Percentiles rank a stretch among this genome's conserved stretches.
Conservation (phyloP, 495 filamentous ascomycete species). For the Pyrenula aspistea region DNA sequence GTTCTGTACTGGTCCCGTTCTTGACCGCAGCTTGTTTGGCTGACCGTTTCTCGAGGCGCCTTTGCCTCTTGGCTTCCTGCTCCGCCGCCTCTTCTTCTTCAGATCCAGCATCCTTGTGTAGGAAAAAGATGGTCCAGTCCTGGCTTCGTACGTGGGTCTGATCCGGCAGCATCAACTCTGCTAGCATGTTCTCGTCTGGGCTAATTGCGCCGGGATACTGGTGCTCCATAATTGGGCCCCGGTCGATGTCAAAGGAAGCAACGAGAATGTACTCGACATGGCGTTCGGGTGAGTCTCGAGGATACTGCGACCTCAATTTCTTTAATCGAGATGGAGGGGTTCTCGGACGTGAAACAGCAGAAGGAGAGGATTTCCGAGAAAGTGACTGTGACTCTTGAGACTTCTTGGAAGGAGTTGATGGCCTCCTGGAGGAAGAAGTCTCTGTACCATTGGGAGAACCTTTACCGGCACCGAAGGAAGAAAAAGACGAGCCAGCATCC, state of each 20-base stretch:
- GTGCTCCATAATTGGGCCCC: conserved; percentile 95
- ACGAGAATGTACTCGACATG: conserved; percentile 99
- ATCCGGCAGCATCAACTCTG: conserved; percentile 96
- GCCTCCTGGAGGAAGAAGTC: not conserved
- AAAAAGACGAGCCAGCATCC: conserved; percentile 39
- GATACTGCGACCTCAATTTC: conserved; percentile 73
- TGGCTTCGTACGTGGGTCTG: conserved; percentile 90
- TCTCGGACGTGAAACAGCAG: conserved; percentile 38
- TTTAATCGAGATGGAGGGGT: conserved; percentile 28
- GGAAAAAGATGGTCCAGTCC: conserved; percentile 98
- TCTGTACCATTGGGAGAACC: conserved; percentile 4
- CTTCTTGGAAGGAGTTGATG: conserved; percentile 9
- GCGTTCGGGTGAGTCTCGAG: conserved; percentile 61
- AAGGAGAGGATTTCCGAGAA: conserved; percentile 27
- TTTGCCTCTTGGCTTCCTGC: conserved; percentile 39
- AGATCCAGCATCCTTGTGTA: conserved; percentile 83
- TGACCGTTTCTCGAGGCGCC: conserved; percentile 35
- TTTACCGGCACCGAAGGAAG: conserved; percentile 45
- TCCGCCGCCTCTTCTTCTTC: conserved; percentile 59
- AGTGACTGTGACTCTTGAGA: conserved; percentile 38
- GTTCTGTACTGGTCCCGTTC: conserved; percentile 18
- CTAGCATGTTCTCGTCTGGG: conserved; percentile 95
- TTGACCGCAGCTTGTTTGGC: conserved; percentile 23
- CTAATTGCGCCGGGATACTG: conserved; percentile 91
- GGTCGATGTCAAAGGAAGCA: conserved; percentile 92